A percentile compares a stretch with the other conserved stretches of the same genome.
Conservation (phyloP, 164 flowering plant species). For the Cinnamomum chago region DNA sequence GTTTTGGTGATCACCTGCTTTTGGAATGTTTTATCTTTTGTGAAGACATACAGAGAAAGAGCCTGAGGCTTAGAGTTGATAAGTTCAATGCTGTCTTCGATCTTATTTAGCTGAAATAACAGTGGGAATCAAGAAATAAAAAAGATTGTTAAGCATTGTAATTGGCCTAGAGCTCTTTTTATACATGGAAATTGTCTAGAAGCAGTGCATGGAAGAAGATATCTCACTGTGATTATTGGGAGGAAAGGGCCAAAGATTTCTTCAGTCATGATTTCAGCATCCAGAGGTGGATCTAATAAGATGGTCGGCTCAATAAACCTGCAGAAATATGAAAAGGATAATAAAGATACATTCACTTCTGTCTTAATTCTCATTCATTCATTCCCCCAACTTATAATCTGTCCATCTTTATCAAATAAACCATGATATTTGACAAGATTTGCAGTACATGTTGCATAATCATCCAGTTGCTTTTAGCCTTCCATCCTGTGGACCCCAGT, state of each 20-base stretch:
- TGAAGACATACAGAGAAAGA: slow-evolving; percentile 70
- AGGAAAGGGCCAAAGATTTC: slow-evolving; percentile 94
- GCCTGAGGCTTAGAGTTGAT: slow-evolving; percentile 72
- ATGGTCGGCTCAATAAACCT: slow-evolving; percentile 88
- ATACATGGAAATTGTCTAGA: not conserved
- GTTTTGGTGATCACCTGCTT: slow-evolving; percentile 50
- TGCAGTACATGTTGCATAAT: not conserved
- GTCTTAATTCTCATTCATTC: not conserved
- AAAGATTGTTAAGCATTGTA: not conserved
- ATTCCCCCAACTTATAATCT: not conserved
- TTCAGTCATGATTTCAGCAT: slow-evolving; percentile 75
- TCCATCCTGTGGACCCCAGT: not conserved
- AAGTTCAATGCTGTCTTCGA: slow-evolving; percentile 77
- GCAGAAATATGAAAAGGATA: not conserved
- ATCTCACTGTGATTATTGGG: slow-evolving; percentile 80
- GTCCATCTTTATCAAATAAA: not conserved
- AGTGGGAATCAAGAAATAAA: not conserved
- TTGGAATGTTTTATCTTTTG: slow-evolving; percentile 51
- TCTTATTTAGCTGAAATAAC: slow-evolving; percentile 53
- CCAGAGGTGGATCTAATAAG: slow-evolving; percentile 77
- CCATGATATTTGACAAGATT: not conserved
- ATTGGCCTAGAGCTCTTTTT: not conserved
- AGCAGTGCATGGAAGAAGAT: not conserved
- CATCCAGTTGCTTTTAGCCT: not conserved
- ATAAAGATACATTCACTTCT: not conserved